Conservation (phyloP, 441 rosid species). For the Gossypium gossypioides region DNA sequence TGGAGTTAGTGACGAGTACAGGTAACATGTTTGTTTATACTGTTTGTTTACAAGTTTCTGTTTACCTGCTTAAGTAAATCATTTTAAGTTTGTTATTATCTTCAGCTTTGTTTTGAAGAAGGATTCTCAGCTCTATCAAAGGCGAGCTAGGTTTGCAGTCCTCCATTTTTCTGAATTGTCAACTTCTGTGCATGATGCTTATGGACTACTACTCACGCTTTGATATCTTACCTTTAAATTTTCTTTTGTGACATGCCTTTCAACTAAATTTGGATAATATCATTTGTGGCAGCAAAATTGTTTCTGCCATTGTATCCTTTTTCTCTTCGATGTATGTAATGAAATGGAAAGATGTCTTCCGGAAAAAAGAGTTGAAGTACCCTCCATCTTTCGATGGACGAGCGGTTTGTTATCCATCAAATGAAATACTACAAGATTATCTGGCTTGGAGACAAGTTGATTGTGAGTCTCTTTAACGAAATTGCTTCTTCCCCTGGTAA, state of each 20-base stretch:
- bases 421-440: constrained; percentile 69
- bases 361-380: constrained; percentile 50
- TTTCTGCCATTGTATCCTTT: constrained; percentile 59
- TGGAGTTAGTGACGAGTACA: constrained; percentile 92
- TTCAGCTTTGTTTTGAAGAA: constrained; percentile 73
- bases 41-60: constrained; percentile 9
- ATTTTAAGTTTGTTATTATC: constrained; percentile 13
- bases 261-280: not conserved
- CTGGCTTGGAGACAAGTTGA: constrained; percentile 97
- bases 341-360: constrained; percentile 71
- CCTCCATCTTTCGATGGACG: constrained; percentile 88
- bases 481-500: not conserved
- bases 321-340: constrained; percentile 67
- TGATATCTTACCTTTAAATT: not conserved
- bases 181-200: not conserved
- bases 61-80: constrained; percentile 12
- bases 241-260: not conserved
- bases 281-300: constrained; percentile 39
- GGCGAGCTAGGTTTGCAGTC: constrained; percentile 50
- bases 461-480: constrained; percentile 49
- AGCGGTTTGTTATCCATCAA: constrained; percentile 80
- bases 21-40: constrained; percentile 29
- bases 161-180: not conserved
- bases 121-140: constrained; percentile 45
- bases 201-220: not conserved